Percentiles rank a stretch among this genome's conserved stretches.
phyloP scores from a whole-genome alignment of 1,284 basidiomycete genomes.

The Trichosporon coremiiforme region DNA sequence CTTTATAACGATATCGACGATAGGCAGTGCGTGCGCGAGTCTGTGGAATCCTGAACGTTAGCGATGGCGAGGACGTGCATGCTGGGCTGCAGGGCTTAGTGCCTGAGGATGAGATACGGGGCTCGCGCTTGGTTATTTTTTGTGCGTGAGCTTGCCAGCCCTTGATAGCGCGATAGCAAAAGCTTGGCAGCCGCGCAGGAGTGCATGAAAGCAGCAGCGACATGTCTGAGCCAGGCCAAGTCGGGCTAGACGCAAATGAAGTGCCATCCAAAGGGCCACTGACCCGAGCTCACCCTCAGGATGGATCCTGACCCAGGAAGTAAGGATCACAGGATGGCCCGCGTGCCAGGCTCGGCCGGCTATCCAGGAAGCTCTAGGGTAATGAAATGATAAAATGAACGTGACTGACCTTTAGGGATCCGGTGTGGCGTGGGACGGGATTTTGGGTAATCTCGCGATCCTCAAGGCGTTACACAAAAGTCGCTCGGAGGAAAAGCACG shows the following conservation, averaged over 20 bases:
- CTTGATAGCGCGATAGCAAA: background rate
- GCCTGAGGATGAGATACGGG: background rate
- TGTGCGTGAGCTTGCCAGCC: background rate
- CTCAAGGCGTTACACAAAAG: conserved; percentile 7
- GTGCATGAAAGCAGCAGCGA: background rate
- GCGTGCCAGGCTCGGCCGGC: background rate
- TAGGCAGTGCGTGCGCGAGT: conserved; percentile 6
- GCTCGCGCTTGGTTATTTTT: background rate
- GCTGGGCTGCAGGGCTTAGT: background rate
- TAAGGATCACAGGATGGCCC: background rate
- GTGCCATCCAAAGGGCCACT: background rate
- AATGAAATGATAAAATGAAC: conserved; percentile 14
- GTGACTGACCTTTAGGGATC: conserved; percentile 11
- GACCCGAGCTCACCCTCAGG: conserved; percentile 15
- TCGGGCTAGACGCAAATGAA: conserved; percentile 11
- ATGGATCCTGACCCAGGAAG: conserved; percentile 10
- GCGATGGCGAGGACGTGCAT: conserved; percentile 12
- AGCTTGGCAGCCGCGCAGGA: background rate
- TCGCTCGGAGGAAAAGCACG: background rate
- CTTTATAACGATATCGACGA: conserved; percentile 14
- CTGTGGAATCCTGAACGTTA: background rate
- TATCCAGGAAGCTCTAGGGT: background rate
- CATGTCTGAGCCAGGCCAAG: background rate
- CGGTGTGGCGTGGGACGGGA: conserved; percentile 16
- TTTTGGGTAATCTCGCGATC: background rate